Conservation (phyloP, 139 green algal species). For the Tetraselmis chui region DNA sequence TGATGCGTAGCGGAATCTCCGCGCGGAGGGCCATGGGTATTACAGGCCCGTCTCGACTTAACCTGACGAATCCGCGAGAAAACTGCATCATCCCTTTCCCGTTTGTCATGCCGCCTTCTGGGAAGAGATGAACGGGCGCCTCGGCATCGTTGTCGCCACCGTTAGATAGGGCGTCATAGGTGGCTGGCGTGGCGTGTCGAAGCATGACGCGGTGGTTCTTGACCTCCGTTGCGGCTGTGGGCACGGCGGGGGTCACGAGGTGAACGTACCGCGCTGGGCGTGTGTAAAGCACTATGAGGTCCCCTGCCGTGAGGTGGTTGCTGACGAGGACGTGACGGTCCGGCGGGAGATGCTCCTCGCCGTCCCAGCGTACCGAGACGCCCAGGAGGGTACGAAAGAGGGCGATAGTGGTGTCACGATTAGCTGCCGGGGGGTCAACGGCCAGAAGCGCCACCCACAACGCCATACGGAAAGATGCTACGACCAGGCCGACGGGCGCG, state of each 20-base stretch:
- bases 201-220: constrained; percentile 38
- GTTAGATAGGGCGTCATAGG: constrained; percentile 31
- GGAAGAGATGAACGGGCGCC: constrained; percentile 36
- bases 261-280: constrained; percentile 33
- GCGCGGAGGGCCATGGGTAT: background rate
- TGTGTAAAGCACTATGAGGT: constrained; percentile 55
- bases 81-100: constrained; percentile 47
- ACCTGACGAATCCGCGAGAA: constrained; percentile 47
- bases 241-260: constrained; percentile 44
- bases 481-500: background rate
- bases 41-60: constrained; percentile 11
- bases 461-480: constrained; percentile 14
- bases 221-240: constrained; percentile 19
- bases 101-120: constrained; percentile 61
- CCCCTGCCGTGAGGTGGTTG: constrained; percentile 45
- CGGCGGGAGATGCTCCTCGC: constrained; percentile 28
- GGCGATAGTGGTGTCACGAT: constrained; percentile 21
- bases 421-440: constrained; percentile 16
- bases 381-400: constrained; percentile 38
- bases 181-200: constrained; percentile 28
- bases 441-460: constrained; percentile 18
- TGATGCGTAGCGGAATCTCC: constrained; percentile 12
- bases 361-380: constrained; percentile 29
- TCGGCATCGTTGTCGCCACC: background rate
- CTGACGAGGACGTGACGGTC: constrained; percentile 45